Evolutionary conservation across 164 flowering plant species (phyloP).

Genomic region (Santalum album): DNA sequence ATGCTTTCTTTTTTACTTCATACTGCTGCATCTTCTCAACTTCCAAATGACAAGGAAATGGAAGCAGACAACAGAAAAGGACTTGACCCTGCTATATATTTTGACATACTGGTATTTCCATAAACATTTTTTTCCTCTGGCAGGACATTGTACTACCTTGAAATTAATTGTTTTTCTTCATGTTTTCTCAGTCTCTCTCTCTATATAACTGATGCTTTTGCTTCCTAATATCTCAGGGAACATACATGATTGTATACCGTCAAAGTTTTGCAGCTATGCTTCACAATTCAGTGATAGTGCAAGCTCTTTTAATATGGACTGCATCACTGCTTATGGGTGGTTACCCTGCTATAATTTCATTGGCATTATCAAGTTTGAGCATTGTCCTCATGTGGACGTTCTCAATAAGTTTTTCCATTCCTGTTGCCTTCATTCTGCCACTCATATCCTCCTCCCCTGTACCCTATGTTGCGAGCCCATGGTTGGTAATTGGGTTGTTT

Average conservation of each 20-base stretch:
- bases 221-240: conserved; percentile 49
- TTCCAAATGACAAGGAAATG: conserved; percentile 28
- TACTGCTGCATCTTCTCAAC: conserved; percentile 47
- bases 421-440: conserved; percentile 64
- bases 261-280: conserved; percentile 71
- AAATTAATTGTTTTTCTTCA: too few species aligned
- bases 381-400: conserved; percentile 64
- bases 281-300: conserved; percentile 70
- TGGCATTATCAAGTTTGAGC: conserved; percentile 61
- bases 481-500: conserved; percentile 74
- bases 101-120: conserved; percentile 71
- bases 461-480: conserved; percentile 77
- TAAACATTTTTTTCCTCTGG: neutral
- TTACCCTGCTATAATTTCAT: conserved; percentile 46
- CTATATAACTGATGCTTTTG: neutral
- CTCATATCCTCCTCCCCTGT: conserved; percentile 52
- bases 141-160: too few species aligned
- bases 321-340: conserved; percentile 83
- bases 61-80: conserved; percentile 21
- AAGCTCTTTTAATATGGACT: conserved; percentile 63
- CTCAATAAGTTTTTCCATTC: conserved; percentile 53
- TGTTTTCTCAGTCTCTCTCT: neutral
- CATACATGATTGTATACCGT: conserved; percentile 66
- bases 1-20: conserved; percentile 85
- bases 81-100: conserved; percentile 49